Evolutionary conservation across 1,139 yeast genomes (phyloP).

Genomic region (Taphrina populina): DNA sequence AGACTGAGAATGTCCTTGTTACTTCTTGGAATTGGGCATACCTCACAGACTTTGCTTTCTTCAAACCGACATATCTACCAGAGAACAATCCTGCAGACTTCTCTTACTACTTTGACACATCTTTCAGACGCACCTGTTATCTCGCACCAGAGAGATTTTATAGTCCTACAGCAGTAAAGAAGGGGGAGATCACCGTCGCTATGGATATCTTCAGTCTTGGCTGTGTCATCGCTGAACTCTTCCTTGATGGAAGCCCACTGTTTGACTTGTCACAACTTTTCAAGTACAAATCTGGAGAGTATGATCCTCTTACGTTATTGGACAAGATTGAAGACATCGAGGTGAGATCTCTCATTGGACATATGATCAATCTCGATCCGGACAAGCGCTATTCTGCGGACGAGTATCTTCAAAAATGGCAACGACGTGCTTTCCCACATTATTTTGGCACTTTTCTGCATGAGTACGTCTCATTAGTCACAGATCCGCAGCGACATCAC

Average conservation of each 20-base stretch:
- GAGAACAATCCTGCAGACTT: slow-evolving; percentile 95
- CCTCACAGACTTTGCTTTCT: slow-evolving; percentile 76
- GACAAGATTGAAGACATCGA: slow-evolving; percentile 54
- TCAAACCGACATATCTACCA: slow-evolving; percentile 82
- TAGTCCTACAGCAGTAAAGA: slow-evolving; percentile 42
- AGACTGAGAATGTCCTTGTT: slow-evolving; percentile 80
- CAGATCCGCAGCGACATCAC: slow-evolving; percentile 43
- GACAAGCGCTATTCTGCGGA: slow-evolving; percentile 57
- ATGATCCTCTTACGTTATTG: slow-evolving; percentile 46
- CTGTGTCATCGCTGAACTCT: slow-evolving; percentile 87
- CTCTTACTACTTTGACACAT: slow-evolving; percentile 86
- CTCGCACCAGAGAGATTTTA: slow-evolving; percentile 91
- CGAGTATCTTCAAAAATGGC: slow-evolving; percentile 54
- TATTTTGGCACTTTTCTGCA: slow-evolving; percentile 70
- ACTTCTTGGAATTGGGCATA: slow-evolving; percentile 89
- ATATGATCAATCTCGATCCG: slow-evolving; percentile 68
- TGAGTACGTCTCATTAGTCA: slow-evolving; percentile 58
- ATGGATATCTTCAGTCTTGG: slow-evolving; percentile 64
- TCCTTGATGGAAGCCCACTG: slow-evolving; percentile 79
- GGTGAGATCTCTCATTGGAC: slow-evolving; percentile 54
- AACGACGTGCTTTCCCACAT: slow-evolving; percentile 60
- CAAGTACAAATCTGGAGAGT: slow-evolving; percentile 72
- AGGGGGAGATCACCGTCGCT: slow-evolving; percentile 53
- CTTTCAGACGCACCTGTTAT: slow-evolving; percentile 82
- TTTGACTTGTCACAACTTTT: slow-evolving; percentile 84